These are phyloP conservation scores for Hypoxylon trugodes DNA, from an alignment of 495 filamentous ascomycete species.

Conservation along the genomic window DNA sequence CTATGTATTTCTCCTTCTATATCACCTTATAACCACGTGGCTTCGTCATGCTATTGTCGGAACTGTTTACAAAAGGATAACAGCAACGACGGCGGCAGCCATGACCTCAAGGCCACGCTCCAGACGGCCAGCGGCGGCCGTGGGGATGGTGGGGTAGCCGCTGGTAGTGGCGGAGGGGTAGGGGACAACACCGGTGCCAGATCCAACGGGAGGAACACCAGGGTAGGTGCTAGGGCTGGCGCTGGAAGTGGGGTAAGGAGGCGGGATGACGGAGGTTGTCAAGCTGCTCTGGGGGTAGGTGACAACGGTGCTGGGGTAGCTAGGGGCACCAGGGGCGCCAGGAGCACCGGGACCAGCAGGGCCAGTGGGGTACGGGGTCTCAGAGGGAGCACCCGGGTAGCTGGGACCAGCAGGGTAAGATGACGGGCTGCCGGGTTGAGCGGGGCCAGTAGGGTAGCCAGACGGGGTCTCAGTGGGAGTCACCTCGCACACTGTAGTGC, in stretches of 20 bases:
- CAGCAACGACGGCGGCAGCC: slow-evolving; percentile 26
- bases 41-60: neutral
- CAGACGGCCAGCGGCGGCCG: slow-evolving; percentile 31
- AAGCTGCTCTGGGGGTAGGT: slow-evolving; percentile 14
- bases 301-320: slow-evolving; percentile 52
- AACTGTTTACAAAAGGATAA: slow-evolving; percentile 23
- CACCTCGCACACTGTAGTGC: slow-evolving; percentile 31
- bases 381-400: no score
- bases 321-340: slow-evolving; percentile 14
- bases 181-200: slow-evolving; percentile 8
- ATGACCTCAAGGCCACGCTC: slow-evolving; percentile 23
- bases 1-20: neutral
- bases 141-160: slow-evolving; percentile 20
- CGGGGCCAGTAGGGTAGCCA: no score
- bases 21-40: neutral
- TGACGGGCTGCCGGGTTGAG: neutral
- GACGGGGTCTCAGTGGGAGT: slow-evolving; percentile 13
- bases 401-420: neutral
- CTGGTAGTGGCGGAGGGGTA: neutral
- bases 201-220: slow-evolving; percentile 7
- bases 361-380: neutral
- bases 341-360: slow-evolving; percentile 5
- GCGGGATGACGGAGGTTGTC: slow-evolving; percentile 12
- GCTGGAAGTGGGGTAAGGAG: slow-evolving; percentile 22
- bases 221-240: slow-evolving; percentile 7